Percentiles rank a stretch among this genome's conserved stretches.
phyloP scores from a whole-genome alignment of 2,329 filamentous ascomycete genomes.

The Phaeosphaeriaceae sp. region DNA sequence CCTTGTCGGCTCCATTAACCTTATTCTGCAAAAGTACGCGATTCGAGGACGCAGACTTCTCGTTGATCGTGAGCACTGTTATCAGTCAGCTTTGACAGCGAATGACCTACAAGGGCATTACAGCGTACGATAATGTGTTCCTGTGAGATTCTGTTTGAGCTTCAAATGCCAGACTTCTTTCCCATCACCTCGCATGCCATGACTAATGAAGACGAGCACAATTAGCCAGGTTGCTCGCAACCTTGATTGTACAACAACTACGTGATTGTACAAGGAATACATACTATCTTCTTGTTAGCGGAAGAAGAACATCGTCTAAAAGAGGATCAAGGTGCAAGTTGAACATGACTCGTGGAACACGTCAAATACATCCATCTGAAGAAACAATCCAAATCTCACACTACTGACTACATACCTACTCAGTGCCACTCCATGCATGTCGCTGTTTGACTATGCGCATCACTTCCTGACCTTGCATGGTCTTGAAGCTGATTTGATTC shows the following conservation, averaged over 20 bases:
- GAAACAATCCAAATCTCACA: neutral
- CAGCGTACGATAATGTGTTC: constrained; percentile 24
- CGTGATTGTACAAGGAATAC: neutral
- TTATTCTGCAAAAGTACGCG: constrained; percentile 20
- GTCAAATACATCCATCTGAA: neutral
- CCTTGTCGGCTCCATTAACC: constrained; percentile 20
- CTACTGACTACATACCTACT: constrained; percentile 8
- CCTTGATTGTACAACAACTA: neutral
- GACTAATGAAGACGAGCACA: neutral
- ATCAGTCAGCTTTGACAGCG: neutral
- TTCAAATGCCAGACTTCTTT: constrained; percentile 20
- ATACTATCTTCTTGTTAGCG: neutral
- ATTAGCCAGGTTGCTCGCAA: neutral
- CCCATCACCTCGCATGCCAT: constrained; percentile 19
- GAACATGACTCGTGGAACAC: too few species aligned
- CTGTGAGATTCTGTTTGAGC: constrained; percentile 11
- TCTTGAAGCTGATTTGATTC: constrained; percentile 17
- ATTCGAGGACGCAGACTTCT: constrained; percentile 1
- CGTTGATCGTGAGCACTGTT: neutral
- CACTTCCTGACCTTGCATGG: constrained; percentile 17
- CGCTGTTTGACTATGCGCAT: constrained; percentile 21
- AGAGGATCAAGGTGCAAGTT: neutral
- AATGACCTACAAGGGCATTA: neutral
- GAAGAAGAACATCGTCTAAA: neutral
- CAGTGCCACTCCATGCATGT: constrained; percentile 11